Conservation (phyloP, 768 basidiomycete species). For the Tulasnella sp. region DNA sequence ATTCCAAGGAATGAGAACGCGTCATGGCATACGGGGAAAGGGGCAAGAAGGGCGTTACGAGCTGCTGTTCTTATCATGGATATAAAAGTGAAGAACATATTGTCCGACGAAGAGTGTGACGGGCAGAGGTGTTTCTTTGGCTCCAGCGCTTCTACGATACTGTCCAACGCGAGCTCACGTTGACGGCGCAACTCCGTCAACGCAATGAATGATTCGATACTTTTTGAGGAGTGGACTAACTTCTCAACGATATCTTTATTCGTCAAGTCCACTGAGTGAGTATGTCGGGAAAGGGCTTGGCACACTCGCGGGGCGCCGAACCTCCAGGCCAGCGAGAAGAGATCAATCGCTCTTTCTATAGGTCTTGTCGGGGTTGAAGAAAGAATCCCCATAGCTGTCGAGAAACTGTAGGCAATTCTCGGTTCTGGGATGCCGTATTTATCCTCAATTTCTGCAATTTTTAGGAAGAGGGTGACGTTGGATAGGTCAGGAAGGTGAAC, state of each 20-base stretch:
- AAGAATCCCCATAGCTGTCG: too few relatives aligned
- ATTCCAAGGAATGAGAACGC: too few relatives aligned
- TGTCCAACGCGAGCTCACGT: background rate
- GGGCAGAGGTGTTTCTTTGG: too few relatives aligned
- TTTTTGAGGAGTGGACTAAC: background rate
- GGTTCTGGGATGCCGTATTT: background rate
- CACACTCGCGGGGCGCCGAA: too few relatives aligned
- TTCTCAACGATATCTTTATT: background rate
- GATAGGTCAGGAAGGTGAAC: background rate
- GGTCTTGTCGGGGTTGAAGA: too few relatives aligned
- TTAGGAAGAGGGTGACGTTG: background rate
- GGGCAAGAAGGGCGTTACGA: too few relatives aligned
- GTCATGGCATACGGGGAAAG: too few relatives aligned
- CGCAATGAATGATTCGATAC: background rate
- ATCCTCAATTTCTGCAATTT: background rate
- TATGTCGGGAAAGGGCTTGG: background rate
- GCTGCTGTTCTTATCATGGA: too few relatives aligned
- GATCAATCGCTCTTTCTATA: too few relatives aligned
- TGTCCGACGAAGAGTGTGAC: too few relatives aligned
- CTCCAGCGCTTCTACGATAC: background rate
- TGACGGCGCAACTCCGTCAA: background rate
- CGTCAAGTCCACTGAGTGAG: background rate
- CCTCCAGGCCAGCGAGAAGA: too few relatives aligned
- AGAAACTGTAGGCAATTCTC: background rate
- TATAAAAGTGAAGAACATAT: too few relatives aligned